Conservation (phyloP, 2,329 filamentous ascomycete species). For the Cercospora janseana region DNA sequence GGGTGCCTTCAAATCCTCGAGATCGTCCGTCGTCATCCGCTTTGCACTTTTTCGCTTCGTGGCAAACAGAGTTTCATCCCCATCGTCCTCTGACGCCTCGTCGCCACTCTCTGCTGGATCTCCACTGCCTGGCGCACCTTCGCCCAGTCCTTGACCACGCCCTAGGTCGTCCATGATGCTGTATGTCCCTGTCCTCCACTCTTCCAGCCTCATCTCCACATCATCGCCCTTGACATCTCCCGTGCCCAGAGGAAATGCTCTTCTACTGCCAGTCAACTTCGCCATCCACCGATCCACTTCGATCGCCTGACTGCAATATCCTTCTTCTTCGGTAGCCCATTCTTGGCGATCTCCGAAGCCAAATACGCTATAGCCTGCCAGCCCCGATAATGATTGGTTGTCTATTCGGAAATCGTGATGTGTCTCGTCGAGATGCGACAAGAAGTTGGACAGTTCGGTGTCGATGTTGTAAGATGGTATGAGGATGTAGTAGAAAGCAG, state of each 20-base stretch:
- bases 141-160: constrained; percentile 55
- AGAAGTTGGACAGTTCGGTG: constrained; percentile 80
- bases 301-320: constrained; percentile 89
- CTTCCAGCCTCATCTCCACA: constrained; percentile 62
- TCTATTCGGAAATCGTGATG: constrained; percentile 97
- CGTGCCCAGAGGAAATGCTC: constrained; percentile 85
- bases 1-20: constrained; percentile 71
- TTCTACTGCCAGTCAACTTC: constrained; percentile 80
- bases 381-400: constrained; percentile 70
- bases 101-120: constrained; percentile 82
- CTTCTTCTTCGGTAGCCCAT: constrained; percentile 87
- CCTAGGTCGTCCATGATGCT: constrained; percentile 65
- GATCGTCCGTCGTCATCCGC: constrained; percentile 59
- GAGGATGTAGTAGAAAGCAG: constrained; percentile 76
- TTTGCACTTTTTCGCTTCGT: constrained; percentile 41
- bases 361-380: constrained; percentile 89
- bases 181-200: constrained; percentile 75
- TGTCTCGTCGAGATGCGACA: constrained; percentile 84
- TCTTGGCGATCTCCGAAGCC: constrained; percentile 88
- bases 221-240: constrained; percentile 72
- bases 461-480: constrained; percentile 95
- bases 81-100: constrained; percentile 60
- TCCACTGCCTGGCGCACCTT: constrained; percentile 75
- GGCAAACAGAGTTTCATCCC: constrained; percentile 39
- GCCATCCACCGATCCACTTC: constrained; percentile 96